A percentile compares a stretch with the other conserved stretches of the same genome.
Evolutionary conservation across 148 eudicot genomes (phyloP).

Genomic region (Chenopodium formosanum): DNA sequence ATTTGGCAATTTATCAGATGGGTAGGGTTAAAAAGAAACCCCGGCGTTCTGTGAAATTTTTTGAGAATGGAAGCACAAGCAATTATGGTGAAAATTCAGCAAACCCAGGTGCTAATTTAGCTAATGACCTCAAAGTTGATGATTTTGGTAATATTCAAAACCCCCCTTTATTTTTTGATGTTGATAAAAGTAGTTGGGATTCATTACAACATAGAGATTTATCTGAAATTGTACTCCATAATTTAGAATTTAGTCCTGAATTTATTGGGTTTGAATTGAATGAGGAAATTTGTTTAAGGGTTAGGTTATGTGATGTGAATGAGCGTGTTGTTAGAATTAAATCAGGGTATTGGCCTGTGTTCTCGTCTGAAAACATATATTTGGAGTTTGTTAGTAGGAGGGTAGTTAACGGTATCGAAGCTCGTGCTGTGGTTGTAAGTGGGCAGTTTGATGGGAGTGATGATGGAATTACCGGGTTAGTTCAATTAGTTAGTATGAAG

Average conservation of each 20-base stretch:
- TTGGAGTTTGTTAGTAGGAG: slow-evolving; percentile 48
- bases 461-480: slow-evolving; percentile 77
- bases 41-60: slow-evolving; percentile 45
- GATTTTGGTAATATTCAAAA: slow-evolving; percentile 23
- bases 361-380: slow-evolving; percentile 46
- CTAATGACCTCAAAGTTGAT: slow-evolving; percentile 6
- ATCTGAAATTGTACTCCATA: slow-evolving; percentile 67
- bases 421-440: slow-evolving; percentile 46
- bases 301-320: slow-evolving; percentile 54
- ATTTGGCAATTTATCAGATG: slow-evolving; percentile 34
- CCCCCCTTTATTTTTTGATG: slow-evolving; percentile 49
- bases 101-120: slow-evolving; percentile 20
- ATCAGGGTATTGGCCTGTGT: slow-evolving; percentile 73
- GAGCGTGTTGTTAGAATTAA: slow-evolving; percentile 47
- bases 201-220: slow-evolving; percentile 53
- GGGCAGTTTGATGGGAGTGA: slow-evolving; percentile 82
- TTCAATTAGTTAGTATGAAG: slow-evolving; percentile 61
- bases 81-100: slow-evolving; percentile 27
- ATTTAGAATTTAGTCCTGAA: slow-evolving; percentile 48
- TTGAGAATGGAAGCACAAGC: slow-evolving; percentile 23
- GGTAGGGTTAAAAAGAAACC: slow-evolving; percentile 75
- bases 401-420: slow-evolving; percentile 34
- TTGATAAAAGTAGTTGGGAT: slow-evolving; percentile 37
- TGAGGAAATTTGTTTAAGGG: slow-evolving; percentile 51
- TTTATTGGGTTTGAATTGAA: slow-evolving; percentile 42